phyloP scores from a whole-genome alignment of 805 yeast species.

The Myxozyma udenii region DNA sequence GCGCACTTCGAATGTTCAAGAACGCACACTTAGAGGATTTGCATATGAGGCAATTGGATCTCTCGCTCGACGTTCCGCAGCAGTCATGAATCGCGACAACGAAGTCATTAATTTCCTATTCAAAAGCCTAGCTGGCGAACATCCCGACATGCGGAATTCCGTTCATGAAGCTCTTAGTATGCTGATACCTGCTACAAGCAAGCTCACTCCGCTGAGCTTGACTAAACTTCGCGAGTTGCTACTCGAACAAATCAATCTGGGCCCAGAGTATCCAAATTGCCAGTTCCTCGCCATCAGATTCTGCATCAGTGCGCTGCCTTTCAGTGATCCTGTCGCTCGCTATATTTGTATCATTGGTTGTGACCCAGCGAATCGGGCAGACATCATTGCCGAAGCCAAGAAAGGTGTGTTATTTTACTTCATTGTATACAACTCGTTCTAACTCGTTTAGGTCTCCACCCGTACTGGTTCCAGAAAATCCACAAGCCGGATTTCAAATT shows the following conservation, averaged over 20 bases:
- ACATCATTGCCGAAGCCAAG: constrained; percentile 72
- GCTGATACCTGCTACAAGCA: constrained; percentile 49
- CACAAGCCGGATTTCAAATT: constrained; percentile 38
- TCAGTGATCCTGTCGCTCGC: constrained; percentile 65
- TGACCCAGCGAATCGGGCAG: constrained; percentile 56
- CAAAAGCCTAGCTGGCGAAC: constrained; percentile 64
- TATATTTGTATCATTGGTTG: constrained; percentile 65
- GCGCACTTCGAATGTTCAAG: constrained; percentile 10
- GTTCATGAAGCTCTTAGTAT: constrained; percentile 70
- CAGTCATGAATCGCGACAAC: constrained; percentile 45
- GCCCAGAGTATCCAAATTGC: constrained; percentile 47
- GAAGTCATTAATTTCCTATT: constrained; percentile 63
- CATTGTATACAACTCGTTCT: background rate
- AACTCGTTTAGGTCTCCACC: constrained; percentile 55
- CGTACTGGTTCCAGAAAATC: constrained; percentile 67
- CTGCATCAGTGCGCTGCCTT: constrained; percentile 61
- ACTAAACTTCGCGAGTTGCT: constrained; percentile 44
- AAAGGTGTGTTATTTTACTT: constrained; percentile 42
- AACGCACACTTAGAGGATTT: constrained; percentile 48
- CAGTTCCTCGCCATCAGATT: constrained; percentile 66
- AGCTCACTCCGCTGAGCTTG: constrained; percentile 39
- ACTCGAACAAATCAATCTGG: constrained; percentile 41
- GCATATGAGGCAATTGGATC: constrained; percentile 80
- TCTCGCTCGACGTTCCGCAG: constrained; percentile 37
- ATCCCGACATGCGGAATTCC: constrained; percentile 58